phyloP scores from a whole-genome alignment of 2,329 filamentous ascomycete genomes.

The Volutella citrinella region DNA sequence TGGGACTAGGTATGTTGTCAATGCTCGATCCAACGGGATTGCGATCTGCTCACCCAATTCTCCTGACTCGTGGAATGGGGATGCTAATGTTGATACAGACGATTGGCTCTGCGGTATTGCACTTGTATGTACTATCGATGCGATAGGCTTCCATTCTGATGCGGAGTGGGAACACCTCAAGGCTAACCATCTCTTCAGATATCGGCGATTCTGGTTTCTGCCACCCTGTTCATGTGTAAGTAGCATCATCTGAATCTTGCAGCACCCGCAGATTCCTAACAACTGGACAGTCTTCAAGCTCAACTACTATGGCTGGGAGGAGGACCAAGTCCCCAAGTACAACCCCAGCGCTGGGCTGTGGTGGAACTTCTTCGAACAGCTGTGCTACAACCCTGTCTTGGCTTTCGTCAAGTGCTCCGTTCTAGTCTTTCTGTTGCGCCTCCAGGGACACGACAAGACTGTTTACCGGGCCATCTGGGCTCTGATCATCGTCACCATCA shows the following conservation, averaged over 20 bases:
- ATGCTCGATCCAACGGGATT: neutral
- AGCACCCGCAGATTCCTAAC: constrained; percentile 12
- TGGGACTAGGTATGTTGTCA: constrained; percentile 20
- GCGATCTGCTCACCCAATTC: neutral
- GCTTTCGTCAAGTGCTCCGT: constrained; percentile 44
- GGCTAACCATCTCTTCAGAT: constrained; percentile 1
- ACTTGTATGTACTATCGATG: constrained; percentile 7
- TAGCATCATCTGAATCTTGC: too few relatives aligned
- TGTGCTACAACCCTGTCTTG: constrained; percentile 44
- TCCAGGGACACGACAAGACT: constrained; percentile 36
- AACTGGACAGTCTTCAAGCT: constrained; percentile 26
- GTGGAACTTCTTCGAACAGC: constrained; percentile 38
- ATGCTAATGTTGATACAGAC: constrained; percentile 14
- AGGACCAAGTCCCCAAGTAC: constrained; percentile 17
- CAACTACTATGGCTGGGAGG: constrained; percentile 30
- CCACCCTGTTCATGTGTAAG: constrained; percentile 27
- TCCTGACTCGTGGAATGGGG: neutral
- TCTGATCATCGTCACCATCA: constrained; percentile 29
- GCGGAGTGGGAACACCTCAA: neutral
- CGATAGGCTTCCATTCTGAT: neutral
- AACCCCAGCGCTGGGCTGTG: constrained; percentile 19
- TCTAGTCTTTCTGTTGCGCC: constrained; percentile 41
- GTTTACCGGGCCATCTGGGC: constrained; percentile 27
- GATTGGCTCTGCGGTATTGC: constrained; percentile 24
- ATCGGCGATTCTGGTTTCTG: constrained; percentile 14